Conservation (phyloP, 2,329 filamentous ascomycete genomes). For the Didymella keratinophila region DNA sequence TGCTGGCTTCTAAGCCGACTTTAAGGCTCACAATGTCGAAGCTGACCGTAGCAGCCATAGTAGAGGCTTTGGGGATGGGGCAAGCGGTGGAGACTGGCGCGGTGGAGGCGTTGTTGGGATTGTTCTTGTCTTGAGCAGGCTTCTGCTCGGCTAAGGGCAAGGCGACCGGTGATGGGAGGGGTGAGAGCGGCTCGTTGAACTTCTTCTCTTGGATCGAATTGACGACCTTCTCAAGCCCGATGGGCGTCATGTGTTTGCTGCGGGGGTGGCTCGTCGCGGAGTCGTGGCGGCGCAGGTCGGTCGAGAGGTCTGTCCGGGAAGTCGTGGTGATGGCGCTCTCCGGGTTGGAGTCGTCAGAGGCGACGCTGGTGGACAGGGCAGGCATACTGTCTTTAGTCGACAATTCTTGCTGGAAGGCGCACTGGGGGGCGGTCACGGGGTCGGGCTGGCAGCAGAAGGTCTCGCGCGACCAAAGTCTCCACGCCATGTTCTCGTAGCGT, state of each 20-base stretch:
- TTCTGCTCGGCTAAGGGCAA: conserved; percentile 22
- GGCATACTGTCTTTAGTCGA: conserved; percentile 47
- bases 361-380: conserved; percentile 57
- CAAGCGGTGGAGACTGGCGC: conserved; percentile 53
- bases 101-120: conserved; percentile 22
- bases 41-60: conserved; percentile 27
- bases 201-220: conserved; percentile 87
- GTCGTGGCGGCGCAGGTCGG: conserved; percentile 69
- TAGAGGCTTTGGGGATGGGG: conserved; percentile 36
- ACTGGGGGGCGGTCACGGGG: conserved; percentile 49
- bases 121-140: neutral
- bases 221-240: conserved; percentile 93
- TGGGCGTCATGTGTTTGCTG: conserved; percentile 88
- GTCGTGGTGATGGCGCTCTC: conserved; percentile 50
- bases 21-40: conserved; percentile 51
- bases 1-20: conserved; percentile 66
- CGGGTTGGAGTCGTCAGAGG: conserved; percentile 54
- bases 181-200: conserved; percentile 66
- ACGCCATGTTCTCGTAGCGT: conserved; percentile 90
- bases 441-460: conserved; percentile 83
- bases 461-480: conserved; percentile 94
- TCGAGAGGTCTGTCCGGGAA: conserved; percentile 63
- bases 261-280: conserved; percentile 74
- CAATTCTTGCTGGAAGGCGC: conserved; percentile 43
- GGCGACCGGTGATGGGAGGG: conserved; percentile 53